Conservation (phyloP, 352 stramenopile genomes). For the Globisporangium radiosum region DNA sequence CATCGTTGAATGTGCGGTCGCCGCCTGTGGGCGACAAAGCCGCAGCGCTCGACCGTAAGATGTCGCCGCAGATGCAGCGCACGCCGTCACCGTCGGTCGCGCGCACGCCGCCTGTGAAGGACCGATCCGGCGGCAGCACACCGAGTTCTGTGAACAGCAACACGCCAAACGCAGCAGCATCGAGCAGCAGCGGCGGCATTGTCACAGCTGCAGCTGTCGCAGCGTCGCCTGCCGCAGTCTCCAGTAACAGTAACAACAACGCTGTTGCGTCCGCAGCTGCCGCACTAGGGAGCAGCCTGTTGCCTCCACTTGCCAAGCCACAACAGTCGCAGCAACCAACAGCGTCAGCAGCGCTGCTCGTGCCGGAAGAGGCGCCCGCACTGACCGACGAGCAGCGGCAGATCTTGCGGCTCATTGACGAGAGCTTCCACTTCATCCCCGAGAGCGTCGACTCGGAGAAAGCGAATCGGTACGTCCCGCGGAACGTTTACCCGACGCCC, state of each 20-base stretch:
- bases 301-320: constrained; percentile 7
- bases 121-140: constrained; percentile 13
- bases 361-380: constrained; percentile 33
- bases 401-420: constrained; percentile 75
- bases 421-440: constrained; percentile 91
- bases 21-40: constrained; percentile 20
- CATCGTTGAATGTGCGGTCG: constrained; percentile 24
- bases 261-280: background rate
- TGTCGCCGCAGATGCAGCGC: constrained; percentile 13
- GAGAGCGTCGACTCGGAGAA: constrained; percentile 88
- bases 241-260: constrained; percentile 5
- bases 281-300: constrained; percentile 1
- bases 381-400: constrained; percentile 78
- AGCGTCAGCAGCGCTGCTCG: background rate
- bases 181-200: constrained; percentile 1
- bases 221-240: background rate
- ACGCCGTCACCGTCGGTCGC: constrained; percentile 10
- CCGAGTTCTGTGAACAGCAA: constrained; percentile 9
- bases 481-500: constrained; percentile 93
- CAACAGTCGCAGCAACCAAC: background rate
- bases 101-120: constrained; percentile 14
- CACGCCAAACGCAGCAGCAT: background rate
- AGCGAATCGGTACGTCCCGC: constrained; percentile 89
- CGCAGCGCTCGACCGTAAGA: constrained; percentile 8
- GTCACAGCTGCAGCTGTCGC: constrained; percentile 8